Evolutionary conservation across 2,329 filamentous ascomycete species (phyloP), one percentile per base, ranked within the genome.

Genomic region (Huntiella savannae): DNA sequence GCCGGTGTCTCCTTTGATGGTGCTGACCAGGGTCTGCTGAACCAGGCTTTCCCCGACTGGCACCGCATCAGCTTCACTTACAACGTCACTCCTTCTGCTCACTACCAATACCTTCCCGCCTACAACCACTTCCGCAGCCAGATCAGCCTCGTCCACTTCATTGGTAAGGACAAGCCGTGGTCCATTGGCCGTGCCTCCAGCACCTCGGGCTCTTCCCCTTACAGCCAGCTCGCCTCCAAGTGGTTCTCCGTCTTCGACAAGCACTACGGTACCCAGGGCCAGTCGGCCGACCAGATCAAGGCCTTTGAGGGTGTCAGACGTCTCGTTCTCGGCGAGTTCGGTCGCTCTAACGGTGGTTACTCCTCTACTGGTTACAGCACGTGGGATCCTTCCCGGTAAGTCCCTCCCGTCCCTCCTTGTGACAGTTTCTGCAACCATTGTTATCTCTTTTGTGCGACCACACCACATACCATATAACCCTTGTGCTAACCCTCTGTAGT

Each of bases 231-330:
- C 66, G 64, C 86, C 37, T 79, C 77, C 50, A 75, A 77, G 56
- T 98, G 91, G 91, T 98, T 88, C 88, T 75, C 85, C 39, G 82
- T 93, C 37, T 93, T 93, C 59, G 88, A 96, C 62, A 71, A 75
- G 51, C 87, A 96, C 64, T 87, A 92, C 59, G 70, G 72, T 53
- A 59, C 59, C 54, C 56, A 65, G 52, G 48, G 48, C 16, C 48
- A 44, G 17, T 43, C 39, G 19, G 34, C 43, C 15, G 33, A 41
- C 10, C 42, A 49, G 44, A 28, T 49, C 34, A 49, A 49, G 48
- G 40, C 42, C 8, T 38, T 33, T n/a, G 48, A 49, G 36, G 16
- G 19, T n/a, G 73, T 76, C 59, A 68, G 68, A 54, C 71, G 70
- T 53, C 66, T 70, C 48, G 71, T 70, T 19, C 70, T 68, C 53